Evolutionary conservation across 306 rosid species (phyloP), one percentile per base, ranked within the genome.

Genomic region (Cicer pinnatifidum): DNA sequence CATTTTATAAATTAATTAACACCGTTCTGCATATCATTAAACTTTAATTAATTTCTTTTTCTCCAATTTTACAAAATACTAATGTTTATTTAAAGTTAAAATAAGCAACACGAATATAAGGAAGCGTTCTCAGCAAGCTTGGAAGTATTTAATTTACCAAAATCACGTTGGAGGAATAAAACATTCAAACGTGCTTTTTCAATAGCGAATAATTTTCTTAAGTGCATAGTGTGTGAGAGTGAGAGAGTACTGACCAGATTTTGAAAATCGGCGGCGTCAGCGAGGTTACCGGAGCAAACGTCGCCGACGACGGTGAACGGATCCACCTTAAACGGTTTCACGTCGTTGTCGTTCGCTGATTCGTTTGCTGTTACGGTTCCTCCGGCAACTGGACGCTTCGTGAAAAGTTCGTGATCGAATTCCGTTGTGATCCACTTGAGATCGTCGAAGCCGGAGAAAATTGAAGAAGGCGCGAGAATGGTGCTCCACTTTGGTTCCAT

Each of bases 241-340:
- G 69, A 84, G 75, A 38, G 64, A 67, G 74, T 65, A 81, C 88
- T 79, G 41, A 92, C 98, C 96, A 74, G 72, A 69, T 66, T 87
- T 47, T 48, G 82, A 66, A 84, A 77, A 78, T 43, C 39, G 67
- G 56, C 48, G 76, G 51, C 80, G 7, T 9, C 52, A 64, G 44
- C 37, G 77, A 74, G 58, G 17, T 78, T 83, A 58, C 38, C 83
- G 63, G 83, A 71, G 19, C 9, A 46, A 9, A 75, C 72, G 20
- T 75, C 86, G 23, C 78, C 86, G 43, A 73, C 82, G 72, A 62
- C 78, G 69, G 74, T 41, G 70, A 79, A 13, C 1, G 66, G 76
- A 5, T 86, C 88, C 35, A 59, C 6, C 33, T 81, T 85, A 77
- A 28, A 71, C 6, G 84, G 57, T 78, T 78, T 86, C 71, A 48